A percentile compares a stretch with the other conserved stretches of the same genome.
Evolutionary conservation across 2,329 filamentous ascomycete species (phyloP).

Genomic region (Clonostachys solani): DNA sequence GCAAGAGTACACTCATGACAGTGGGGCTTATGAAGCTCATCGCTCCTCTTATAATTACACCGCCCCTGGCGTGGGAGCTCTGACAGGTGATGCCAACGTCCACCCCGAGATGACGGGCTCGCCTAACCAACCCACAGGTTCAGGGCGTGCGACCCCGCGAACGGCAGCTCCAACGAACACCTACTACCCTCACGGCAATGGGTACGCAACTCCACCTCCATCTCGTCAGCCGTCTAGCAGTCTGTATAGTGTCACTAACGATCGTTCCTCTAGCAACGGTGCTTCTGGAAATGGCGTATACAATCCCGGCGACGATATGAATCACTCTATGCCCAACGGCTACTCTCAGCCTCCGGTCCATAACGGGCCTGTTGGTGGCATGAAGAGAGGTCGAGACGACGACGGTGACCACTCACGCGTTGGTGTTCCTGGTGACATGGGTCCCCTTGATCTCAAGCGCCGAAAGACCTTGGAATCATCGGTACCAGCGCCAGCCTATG

Average conservation of each 20-base stretch:
- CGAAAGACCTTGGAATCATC: conserved; percentile 69
- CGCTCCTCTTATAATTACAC: conserved; percentile 77
- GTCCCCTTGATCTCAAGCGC: conserved; percentile 66
- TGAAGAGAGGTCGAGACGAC: conserved; percentile 51
- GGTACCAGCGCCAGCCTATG: conserved; percentile 44
- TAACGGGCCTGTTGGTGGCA: conserved; percentile 51
- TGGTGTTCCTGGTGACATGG: conserved; percentile 39
- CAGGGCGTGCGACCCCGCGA: conserved; percentile 80
- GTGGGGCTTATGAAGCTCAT: conserved; percentile 67
- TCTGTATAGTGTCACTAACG: conserved; percentile 83
- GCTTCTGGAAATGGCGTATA: conserved; percentile 68
- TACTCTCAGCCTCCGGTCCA: conserved; percentile 61
- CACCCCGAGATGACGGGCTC: conserved; percentile 81
- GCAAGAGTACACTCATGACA: conserved; percentile 83
- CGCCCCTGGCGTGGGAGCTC: conserved; percentile 58
- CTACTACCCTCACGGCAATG: conserved; percentile 65
- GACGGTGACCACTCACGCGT: conserved; percentile 58
- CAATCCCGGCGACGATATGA: conserved; percentile 58
- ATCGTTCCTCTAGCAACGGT: conserved; percentile 57
- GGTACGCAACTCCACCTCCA: conserved; percentile 78
- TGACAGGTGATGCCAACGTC: conserved; percentile 69
- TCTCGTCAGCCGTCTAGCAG: conserved; percentile 68
- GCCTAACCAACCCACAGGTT: conserved; percentile 72
- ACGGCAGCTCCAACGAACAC: conserved; percentile 68
- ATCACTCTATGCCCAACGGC: conserved; percentile 50